Base-by-base conservation (phyloP, 495 filamentous ascomycete species). In the Arthonia radiata region DNA sequence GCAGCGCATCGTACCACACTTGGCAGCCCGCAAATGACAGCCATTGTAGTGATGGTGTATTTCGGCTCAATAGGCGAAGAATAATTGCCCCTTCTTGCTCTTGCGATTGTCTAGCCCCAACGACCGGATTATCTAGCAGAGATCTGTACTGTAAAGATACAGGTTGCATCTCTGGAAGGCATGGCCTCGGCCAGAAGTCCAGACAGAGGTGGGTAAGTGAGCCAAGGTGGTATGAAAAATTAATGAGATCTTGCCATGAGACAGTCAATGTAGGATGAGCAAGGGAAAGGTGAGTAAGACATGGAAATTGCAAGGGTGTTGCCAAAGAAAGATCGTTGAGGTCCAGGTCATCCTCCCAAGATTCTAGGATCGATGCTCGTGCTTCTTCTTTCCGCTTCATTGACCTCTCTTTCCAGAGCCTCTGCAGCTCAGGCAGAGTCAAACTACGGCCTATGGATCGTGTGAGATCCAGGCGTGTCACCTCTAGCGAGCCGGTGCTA, bases 1-100 rank as follows among this genome's bases (percentile, higher is more conserved):
- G 46, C n/a, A 90, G 44, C 1, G 73, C 74, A 3, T 48, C 44
- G 17, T 63, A 40, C 81, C 81, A 92, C 10, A 58, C 53, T 0
- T 44, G 47, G 43, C 80, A 91, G 10, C 77, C 79, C 31, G 73
- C 74, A 9, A 92, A 48, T 40, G 86, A 78, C 0, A 92, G 57
- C 48, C 68, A 81, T 42, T 76, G 62, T 2, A 92, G 53, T 24
- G 64, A 60, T 39, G 80, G 77, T 1, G 73, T 60, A 8, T 48
- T 50, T 15, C 53, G 54, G 28, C 70, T 72, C 0, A 92, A 53
- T 8, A 62, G 58, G n/a, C 68, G 60, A 2, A 90, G 48, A 3
- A 86, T 48, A 21, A 54, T 47, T 1, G 74, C 64, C 1, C 73
- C 64, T 39, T 82, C 75, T 16, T 56, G 53, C 61, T 61, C 74